Evolutionary conservation across 768 basidiomycete species (phyloP), one percentile per base, ranked within the genome.

Genomic region (Xerocomellus dryophilus): DNA sequence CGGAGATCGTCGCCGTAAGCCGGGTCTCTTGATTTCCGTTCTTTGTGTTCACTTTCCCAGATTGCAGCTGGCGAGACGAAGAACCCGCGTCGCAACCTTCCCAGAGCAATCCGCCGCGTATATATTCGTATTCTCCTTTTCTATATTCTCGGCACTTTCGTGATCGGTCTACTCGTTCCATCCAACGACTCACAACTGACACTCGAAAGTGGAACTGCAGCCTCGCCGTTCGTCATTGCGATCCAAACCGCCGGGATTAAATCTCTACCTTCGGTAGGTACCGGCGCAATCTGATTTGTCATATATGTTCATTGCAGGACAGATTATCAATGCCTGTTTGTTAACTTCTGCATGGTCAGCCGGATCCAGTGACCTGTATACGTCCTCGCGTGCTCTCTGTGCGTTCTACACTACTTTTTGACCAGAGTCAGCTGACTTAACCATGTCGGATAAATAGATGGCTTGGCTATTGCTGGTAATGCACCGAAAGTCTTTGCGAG

Each of bases 291-390:
- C 56, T 20, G 62, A 64, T 20, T 20, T 47, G 5, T 35, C 21
- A 18, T 34, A 14, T 2, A 27, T 53, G n/a, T 50, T 61, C 14
- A 44, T 42, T 25, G 18, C 3, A 29, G 20, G 8, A 12, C 42
- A 88, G 85, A 74, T 91, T 36, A 90, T 92, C 66, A 93, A 91
- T 64, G 89, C 87, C 4, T 84, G 82, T 67, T 77, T 96, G 14
- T 72, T 98, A 58, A 91, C 88, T 36, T 91, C 93, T 3, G 93
- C 94, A 6, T 94, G 90, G 87, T 96, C 93, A 23, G 93, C 94
- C 32, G 91, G 90, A 6, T 86, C 86, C 21, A 89, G 87, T 67
- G 93, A 96, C 67, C 69, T 97, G 43, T 96, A 93, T 73, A 94
- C 92, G 4, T 86, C 87, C 43, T 93, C 93, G 17, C 84, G 90